phyloP scores from a whole-genome alignment of 331 rosid genomes.

The Ulmus americana region DNA sequence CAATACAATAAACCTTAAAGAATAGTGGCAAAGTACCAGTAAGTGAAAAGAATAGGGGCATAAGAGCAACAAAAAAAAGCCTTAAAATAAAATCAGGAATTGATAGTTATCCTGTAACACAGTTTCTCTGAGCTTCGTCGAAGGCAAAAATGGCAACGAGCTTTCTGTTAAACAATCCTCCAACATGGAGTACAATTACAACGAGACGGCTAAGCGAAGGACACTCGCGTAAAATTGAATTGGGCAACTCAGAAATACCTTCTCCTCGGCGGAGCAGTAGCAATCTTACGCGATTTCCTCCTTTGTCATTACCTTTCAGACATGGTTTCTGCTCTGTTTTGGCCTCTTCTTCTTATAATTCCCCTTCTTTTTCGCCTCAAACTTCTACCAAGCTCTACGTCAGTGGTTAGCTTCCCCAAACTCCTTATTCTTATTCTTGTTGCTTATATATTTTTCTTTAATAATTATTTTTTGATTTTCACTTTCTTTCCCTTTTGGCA shows the following conservation, averaged over 20 bases:
- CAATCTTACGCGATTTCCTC: constrained; percentile 13
- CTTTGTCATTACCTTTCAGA: constrained; percentile 18
- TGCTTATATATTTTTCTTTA: background rate
- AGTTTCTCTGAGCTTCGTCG: background rate
- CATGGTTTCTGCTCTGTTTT: constrained; percentile 24
- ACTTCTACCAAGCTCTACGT: constrained; percentile 57
- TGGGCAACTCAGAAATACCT: background rate
- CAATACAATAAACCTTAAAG: too few relatives aligned
- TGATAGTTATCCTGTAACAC: background rate
- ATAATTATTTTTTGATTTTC: background rate
- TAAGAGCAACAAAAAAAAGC: too few relatives aligned
- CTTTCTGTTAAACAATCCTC: background rate
- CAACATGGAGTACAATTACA: background rate
- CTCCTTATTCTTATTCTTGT: constrained; percentile 14
- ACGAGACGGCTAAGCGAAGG: background rate
- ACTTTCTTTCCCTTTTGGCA: background rate
- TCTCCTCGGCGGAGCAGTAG: background rate
- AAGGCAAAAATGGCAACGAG: background rate
- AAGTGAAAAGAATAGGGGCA: too few relatives aligned
- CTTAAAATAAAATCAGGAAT: too few relatives aligned
- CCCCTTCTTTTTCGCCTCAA: constrained; percentile 31
- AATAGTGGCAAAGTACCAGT: too few relatives aligned
- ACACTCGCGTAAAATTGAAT: background rate
- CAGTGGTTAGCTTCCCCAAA: constrained; percentile 46
- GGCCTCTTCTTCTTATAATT: constrained; percentile 35